These are phyloP conservation scores for Acacia crassicarpa DNA, from an alignment of 306 rosid species.

Conservation along the genomic window DNA sequence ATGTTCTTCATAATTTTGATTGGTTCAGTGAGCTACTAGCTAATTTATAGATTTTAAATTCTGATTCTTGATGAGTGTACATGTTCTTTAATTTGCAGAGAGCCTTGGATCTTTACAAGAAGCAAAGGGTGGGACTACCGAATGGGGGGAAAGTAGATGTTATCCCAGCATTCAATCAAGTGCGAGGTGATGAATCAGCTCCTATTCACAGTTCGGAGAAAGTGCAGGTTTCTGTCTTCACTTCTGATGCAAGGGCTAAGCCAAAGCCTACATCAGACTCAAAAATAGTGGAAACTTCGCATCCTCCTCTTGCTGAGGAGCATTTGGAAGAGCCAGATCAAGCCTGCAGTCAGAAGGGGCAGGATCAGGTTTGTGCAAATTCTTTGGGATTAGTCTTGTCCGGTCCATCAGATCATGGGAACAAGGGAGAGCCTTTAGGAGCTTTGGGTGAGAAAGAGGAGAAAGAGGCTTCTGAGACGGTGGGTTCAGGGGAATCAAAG, in stretches of 20 bases:
- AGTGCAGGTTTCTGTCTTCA: conserved; percentile 42
- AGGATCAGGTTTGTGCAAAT: conserved; percentile 30
- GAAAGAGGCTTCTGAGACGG: conserved; percentile 38
- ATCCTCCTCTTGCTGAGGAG: conserved; percentile 33
- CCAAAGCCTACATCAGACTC: conserved; percentile 33
- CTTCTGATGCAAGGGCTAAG: conserved; percentile 38
- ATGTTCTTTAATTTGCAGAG: conserved; percentile 56
- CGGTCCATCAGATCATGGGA: conserved; percentile 38
- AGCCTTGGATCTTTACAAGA: conserved; percentile 79
- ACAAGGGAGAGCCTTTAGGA: conserved; percentile 46
- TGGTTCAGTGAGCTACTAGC: not conserved
- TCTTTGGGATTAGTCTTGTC: conserved; percentile 34
- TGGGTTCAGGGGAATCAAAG: conserved; percentile 40
- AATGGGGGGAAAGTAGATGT: conserved; percentile 46
- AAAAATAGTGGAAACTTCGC: conserved; percentile 31
- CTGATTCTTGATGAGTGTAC: conserved; percentile 28
- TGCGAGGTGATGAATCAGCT: conserved; percentile 42
- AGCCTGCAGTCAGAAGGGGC: conserved; percentile 43
- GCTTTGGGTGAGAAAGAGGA: conserved; percentile 39
- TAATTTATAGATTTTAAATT: not conserved
- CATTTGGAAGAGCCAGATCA: conserved; percentile 45
- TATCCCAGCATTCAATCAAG: conserved; percentile 42
- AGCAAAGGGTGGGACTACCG: conserved; percentile 59
- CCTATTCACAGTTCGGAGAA: conserved; percentile 38
- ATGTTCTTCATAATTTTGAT: not conserved